Evolutionary conservation across 2,329 filamentous ascomycete genomes (phyloP), one percentile per base, ranked within the genome.

Genomic region (Talaromyces sp.): DNA sequence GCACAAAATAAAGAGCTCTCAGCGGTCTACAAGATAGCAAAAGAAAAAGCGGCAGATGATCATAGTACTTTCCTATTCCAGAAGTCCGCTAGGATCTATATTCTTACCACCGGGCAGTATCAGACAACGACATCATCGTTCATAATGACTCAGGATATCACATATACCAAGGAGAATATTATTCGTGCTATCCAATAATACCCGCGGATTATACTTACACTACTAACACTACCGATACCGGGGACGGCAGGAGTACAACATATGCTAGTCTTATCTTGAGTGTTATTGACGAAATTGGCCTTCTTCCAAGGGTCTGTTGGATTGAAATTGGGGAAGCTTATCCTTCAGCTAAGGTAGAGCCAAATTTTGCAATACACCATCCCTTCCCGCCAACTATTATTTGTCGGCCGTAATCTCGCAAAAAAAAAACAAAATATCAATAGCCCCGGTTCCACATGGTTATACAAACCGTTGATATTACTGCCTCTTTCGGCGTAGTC

Each of bases 391-490:
- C 6, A 41, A 41, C 13, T 41, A 41, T 17, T 3, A 15, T 41
- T 17, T 13, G 2, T 41, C 47, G 47, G 43, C 22, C 10, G 19
- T 49, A 13, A 49, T 27, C 10, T 45, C 11, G 11, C 27, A 27
- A 27, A 27, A 47, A 43, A 43, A 43, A 22, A 31, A 17, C 1
- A 15, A 49, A 47, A 9, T 27, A 17, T 31, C 47, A 13, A 31
- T 52, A 52, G 25, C 33, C 8, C 27, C 25, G 15, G 49, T 9
- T 9, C 15, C 27, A 52, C 49, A 31, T 33, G 15, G 25, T 11
- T n/a, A 52, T 52, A 52, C 49, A 52, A 50, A n/a, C 49, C 27
- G 49, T 52, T 52, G 49, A 52, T 52, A 33, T 52, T 33, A 52
- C 25, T 52, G 49, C 49, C 49, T 33, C 49, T 52, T 52, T 33